Base-by-base conservation (phyloP, 345 rosid genomes). In the Fremontodendron californicum region DNA sequence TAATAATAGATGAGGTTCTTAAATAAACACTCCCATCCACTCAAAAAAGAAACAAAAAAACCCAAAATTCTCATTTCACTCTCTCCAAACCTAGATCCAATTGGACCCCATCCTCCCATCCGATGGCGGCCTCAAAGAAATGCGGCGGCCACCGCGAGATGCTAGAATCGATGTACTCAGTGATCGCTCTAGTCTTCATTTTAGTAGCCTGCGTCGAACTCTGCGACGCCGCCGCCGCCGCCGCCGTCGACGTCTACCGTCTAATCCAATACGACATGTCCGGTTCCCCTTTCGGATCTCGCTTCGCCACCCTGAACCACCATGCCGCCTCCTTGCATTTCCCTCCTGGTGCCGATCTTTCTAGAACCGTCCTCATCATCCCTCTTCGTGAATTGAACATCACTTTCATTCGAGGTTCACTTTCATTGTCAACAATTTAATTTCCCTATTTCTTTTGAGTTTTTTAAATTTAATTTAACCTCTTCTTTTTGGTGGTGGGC, bases 241-340 rank as follows among this genome's bases (percentile, higher is more conserved):
- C 99, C 68, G 98, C 90, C 71, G 94, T 95, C 61, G 98, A 95
- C 80, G 99, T 93, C 55, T 95, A 95, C 85, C 99, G 99, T 63
- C 88, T 95, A 31, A 93, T 95, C 58, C 99, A 95, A 74, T 95
- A 95, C 48, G 99, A 95, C 54, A 93, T 95, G 85, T 89, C 98
- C 65, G 97, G 99, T 43, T 91, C 79, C 7, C 97, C 91, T 3
- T 92, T 93, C 51, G 99, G 97, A 73, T 95, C 99, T 82, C 97
- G 99, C 48, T 85, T 95, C 81, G 92, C 99, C 25, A 63, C 85
- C 3, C 93, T 94, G 79, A 94, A 91, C 51, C 97, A 94, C 81
- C 99, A 93, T 76, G 99, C 97, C 45, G 89, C 88, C 76, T 95
- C 99, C 7, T 80, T 91, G 51, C 92, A 91, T 79, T 90, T 85